Percentiles rank a stretch among this genome's conserved stretches.
These are phyloP conservation scores for Alisma plantagoaquatica DNA, from an alignment of 106 monocot genomes.

Conservation along the genomic window DNA sequence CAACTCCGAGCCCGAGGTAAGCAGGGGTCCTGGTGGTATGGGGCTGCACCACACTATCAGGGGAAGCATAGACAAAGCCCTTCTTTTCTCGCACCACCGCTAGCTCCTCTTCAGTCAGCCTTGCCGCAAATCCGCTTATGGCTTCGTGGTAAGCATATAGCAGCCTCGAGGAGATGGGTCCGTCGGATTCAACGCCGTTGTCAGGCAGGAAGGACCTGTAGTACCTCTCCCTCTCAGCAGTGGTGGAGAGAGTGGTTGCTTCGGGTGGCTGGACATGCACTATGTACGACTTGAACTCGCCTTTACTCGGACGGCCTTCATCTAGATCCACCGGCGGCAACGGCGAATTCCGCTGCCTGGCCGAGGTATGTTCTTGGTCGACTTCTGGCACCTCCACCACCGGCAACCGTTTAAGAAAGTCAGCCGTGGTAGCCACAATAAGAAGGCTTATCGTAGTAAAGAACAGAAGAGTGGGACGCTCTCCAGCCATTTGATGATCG, in stretches of 20 bases:
- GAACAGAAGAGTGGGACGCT: too few species aligned
- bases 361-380: too few species aligned
- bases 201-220: not conserved
- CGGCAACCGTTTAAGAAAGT: too few species aligned
- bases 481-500: too few species aligned
- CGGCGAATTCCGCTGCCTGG: too few species aligned
- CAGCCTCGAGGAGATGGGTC: slow-evolving; percentile 2
- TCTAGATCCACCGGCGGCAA: too few species aligned
- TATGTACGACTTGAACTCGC: not conserved
- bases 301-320: too few species aligned
- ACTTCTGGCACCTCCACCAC: too few species aligned
- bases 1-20: slow-evolving; percentile 71
- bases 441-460: too few species aligned
- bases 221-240: not conserved
- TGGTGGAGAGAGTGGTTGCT: not conserved
- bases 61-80: slow-evolving; percentile 42
- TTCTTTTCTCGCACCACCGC: slow-evolving; percentile 16
- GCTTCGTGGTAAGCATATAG: not conserved
- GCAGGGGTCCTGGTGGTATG: slow-evolving; percentile 58
- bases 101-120: slow-evolving; percentile 28
- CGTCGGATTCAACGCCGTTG: not conserved
- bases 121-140: slow-evolving; percentile 50
- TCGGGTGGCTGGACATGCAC: not conserved
- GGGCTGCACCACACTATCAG: slow-evolving; percentile 18
- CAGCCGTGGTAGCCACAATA: too few species aligned